Base-by-base conservation (phyloP, 2,329 filamentous ascomycete genomes). In the Tothia fuscella region DNA sequence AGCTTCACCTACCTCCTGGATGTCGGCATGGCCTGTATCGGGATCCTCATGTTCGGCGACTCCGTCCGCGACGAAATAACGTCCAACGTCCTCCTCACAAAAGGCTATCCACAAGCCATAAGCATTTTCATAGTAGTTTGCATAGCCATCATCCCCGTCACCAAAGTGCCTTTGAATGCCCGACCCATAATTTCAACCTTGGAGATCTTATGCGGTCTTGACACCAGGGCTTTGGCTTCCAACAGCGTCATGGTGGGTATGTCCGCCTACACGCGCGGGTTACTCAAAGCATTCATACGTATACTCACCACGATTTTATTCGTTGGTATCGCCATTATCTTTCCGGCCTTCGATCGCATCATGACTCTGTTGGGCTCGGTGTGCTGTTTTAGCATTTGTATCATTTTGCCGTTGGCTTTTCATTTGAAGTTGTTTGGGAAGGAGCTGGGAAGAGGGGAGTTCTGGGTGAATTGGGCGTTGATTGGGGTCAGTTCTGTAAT, bases 1-100 rank as follows among this genome's bases (percentile, higher is more conserved):
- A 70, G 76, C 17, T 93, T 93, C 58, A 93, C 86, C 76, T 89
- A 85, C 57, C 56, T 84, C 16, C 72, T 96, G 10, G 89, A 96
- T 58, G 71, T 80, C 20, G 73, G 78, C 34, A 87, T 93, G 56
- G 88, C 86, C 20, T 73, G 91, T 33, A 75, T 83, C 9, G 89
- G 91, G 29, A 74, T 91, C 44, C 71, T 95, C 49, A 96, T 98
- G 89, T 98, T 95, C 59, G 89, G 89, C 46, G 83, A 93, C 50
- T 72, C 67, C n/a, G 84, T 94, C 41, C 74, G 72, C 43, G 88
- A 94, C 48, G 86, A 93, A 59, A 80, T 96, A 56, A 95, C 91
- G 0, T 81, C 82, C 53, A 96, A 94, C 62, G 80, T 98, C 46
- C 74, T 96, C 49, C 68, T 72, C 40, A 81, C 77, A 1, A 61